phyloP scores from a whole-genome alignment of 768 basidiomycete genomes.

The Tricholoma flavovirens region DNA sequence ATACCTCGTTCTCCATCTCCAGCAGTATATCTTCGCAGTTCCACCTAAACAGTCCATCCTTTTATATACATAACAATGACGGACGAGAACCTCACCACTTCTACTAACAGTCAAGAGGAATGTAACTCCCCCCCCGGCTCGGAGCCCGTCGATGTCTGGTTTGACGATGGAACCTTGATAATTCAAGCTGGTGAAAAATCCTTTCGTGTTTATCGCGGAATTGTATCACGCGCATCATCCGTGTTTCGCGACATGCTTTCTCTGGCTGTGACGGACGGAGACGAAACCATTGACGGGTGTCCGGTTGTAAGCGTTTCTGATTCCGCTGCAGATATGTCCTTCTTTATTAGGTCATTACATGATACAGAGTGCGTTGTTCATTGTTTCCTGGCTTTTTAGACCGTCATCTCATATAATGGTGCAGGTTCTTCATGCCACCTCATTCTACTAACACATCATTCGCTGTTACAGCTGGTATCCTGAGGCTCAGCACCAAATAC shows the following conservation, averaged over 20 bases:
- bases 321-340: constrained; percentile 3
- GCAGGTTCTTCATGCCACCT: constrained; percentile 7
- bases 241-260: constrained; percentile 6
- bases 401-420: not conserved
- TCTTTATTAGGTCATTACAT: constrained; percentile 5
- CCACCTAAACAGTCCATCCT: no score
- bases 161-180: constrained; percentile 5
- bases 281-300: not conserved
- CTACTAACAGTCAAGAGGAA: no score
- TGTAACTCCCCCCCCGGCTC: not conserved
- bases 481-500: constrained; percentile 9
- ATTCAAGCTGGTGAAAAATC: not conserved
- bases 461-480: constrained; percentile 1
- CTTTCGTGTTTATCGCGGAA: constrained; percentile 1
- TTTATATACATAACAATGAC: no score
- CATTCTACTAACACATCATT: not conserved
- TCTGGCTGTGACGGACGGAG: not conserved
- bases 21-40: no score
- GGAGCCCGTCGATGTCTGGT: not conserved
- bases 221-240: not conserved
- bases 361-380: constrained; percentile 4
- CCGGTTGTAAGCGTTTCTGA: not conserved
- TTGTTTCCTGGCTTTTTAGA: not conserved
- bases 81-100: not conserved
- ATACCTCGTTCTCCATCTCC: no score